Evolutionary conservation across 2,329 filamentous ascomycete genomes (phyloP).

Genomic region (Penicillium sumatraense): DNA sequence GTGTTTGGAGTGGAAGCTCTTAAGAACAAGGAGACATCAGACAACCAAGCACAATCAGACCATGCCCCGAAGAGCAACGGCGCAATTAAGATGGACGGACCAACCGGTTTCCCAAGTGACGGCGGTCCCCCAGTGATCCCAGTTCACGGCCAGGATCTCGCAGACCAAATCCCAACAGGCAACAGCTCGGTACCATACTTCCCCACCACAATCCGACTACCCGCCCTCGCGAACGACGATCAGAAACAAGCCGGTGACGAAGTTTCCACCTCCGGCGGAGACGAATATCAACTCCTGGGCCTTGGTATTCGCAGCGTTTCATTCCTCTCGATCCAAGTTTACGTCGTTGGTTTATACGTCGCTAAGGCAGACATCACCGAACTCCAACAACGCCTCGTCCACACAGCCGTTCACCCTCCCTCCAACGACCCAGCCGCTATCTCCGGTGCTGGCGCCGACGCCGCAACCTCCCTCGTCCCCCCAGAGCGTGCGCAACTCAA

Average conservation of each 20-base stretch:
- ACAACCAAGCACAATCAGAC: conserved; percentile 14
- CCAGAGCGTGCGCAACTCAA: conserved; percentile 78
- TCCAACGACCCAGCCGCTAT: conserved; percentile 22
- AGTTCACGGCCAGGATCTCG: conserved; percentile 59
- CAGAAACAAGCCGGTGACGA: conserved; percentile 44
- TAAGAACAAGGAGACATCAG: conserved; percentile 14
- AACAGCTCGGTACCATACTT: conserved; percentile 80
- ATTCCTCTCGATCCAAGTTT: conserved; percentile 88
- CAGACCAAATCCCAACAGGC: conserved; percentile 78
- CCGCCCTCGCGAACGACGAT: conserved; percentile 51
- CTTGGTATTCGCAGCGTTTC: conserved; percentile 87
- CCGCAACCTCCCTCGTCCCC: conserved; percentile 81
- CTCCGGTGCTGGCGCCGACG: conserved; percentile 57
- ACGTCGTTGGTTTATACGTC: conserved; percentile 91
- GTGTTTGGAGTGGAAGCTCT: conserved; percentile 36
- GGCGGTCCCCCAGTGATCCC: conserved; percentile 39
- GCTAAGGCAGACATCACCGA: conserved; percentile 78
- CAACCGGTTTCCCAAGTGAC: conserved; percentile 38
- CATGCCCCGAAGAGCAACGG: conserved; percentile 15
- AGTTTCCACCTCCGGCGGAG: conserved; percentile 39
- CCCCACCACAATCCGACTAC: conserved; percentile 71
- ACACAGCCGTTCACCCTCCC: conserved; percentile 60
- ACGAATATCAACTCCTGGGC: conserved; percentile 83
- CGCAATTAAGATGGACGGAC: conserved; percentile 46
- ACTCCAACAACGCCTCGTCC: conserved; percentile 78